phyloP scores from a whole-genome alignment of 768 basidiomycete genomes.

The Agrocybe pediades region DNA sequence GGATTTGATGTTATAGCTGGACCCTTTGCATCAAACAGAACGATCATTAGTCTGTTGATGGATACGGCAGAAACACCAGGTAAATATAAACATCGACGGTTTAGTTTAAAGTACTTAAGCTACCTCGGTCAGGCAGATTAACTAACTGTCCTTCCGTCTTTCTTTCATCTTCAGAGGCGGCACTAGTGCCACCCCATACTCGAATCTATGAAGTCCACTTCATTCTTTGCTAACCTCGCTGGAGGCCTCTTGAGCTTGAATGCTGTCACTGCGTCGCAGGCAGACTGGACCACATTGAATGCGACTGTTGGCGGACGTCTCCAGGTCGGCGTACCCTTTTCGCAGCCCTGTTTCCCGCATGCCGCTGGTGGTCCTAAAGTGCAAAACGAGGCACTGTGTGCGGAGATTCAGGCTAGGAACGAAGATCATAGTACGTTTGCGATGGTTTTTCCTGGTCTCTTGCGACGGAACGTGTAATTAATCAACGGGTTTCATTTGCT shows the following conservation, averaged over 20 bases:
- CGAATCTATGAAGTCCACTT: conserved; percentile 4
- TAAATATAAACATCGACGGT: not conserved
- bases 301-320: conserved; percentile 13
- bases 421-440: conserved; percentile 17
- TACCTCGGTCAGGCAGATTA: no score
- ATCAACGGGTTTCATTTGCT: not conserved
- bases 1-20: not conserved
- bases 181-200: conserved; percentile 3
- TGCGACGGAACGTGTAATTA: no score
- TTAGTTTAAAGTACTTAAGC: not conserved
- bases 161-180: not conserved
- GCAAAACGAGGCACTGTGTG: conserved; percentile 1
- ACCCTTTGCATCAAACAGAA: not conserved
- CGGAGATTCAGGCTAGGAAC: conserved; percentile 14
- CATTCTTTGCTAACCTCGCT: conserved; percentile 1
- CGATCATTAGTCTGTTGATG: not conserved
- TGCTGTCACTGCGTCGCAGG: not conserved
- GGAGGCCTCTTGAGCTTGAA: not conserved
- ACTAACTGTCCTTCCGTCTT: no score
- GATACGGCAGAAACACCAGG: not conserved
- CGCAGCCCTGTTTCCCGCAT: conserved; percentile 18
- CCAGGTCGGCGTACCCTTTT: conserved; percentile 13
- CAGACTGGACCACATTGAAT: conserved; percentile 13
- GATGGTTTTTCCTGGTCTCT: not conserved
- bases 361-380: not conserved